A percentile compares a stretch with the other conserved stretches of the same genome.
phyloP scores from a whole-genome alignment of 495 filamentous ascomycete genomes.

The Lepraria neglecta region DNA sequence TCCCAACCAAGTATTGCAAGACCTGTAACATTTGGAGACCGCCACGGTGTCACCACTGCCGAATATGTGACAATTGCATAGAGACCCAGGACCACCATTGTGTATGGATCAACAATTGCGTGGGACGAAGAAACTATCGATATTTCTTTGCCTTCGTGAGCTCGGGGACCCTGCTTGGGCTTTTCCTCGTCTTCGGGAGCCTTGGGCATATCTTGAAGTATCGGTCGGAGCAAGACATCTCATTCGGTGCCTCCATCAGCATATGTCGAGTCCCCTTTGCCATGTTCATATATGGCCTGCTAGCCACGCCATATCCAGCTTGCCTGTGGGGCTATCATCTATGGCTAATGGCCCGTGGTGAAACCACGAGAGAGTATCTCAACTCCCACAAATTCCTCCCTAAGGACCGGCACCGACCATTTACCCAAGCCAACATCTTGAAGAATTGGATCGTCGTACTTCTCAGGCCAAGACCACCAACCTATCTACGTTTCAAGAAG shows the following conservation, averaged over 20 bases:
- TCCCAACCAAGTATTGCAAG: slow-evolving; percentile 95
- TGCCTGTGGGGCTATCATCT: slow-evolving; percentile 83
- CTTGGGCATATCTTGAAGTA: slow-evolving; percentile 76
- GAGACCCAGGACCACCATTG: slow-evolving; percentile 98
- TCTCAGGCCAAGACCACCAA: slow-evolving; percentile 75
- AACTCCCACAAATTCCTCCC: slow-evolving; percentile 92
- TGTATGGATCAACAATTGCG: slow-evolving; percentile 98
- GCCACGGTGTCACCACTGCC: slow-evolving; percentile 90
- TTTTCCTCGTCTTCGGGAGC: slow-evolving; percentile 69
- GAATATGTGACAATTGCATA: slow-evolving; percentile 92
- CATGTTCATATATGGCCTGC: slow-evolving; percentile 74
- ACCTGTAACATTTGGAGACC: slow-evolving; percentile 96
- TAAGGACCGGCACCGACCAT: slow-evolving; percentile 85
- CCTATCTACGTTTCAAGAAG: slow-evolving; percentile 82
- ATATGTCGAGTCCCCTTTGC: slow-evolving; percentile 75
- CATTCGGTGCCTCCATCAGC: slow-evolving; percentile 60
- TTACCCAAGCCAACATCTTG: slow-evolving; percentile 68
- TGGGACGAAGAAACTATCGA: slow-evolving; percentile 94
- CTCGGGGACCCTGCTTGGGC: slow-evolving; percentile 62
- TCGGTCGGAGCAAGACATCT: slow-evolving; percentile 49
- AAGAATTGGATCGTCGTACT: slow-evolving; percentile 80
- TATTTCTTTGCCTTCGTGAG: slow-evolving; percentile 92
- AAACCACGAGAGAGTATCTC: slow-evolving; percentile 93
- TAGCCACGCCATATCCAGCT: slow-evolving; percentile 73
- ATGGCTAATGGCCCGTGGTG: slow-evolving; percentile 80